Evolutionary conservation across 2,329 filamentous ascomycete genomes (phyloP), one percentile per base, ranked within the genome.

Genomic region (Pseudopithomyces maydicus): DNA sequence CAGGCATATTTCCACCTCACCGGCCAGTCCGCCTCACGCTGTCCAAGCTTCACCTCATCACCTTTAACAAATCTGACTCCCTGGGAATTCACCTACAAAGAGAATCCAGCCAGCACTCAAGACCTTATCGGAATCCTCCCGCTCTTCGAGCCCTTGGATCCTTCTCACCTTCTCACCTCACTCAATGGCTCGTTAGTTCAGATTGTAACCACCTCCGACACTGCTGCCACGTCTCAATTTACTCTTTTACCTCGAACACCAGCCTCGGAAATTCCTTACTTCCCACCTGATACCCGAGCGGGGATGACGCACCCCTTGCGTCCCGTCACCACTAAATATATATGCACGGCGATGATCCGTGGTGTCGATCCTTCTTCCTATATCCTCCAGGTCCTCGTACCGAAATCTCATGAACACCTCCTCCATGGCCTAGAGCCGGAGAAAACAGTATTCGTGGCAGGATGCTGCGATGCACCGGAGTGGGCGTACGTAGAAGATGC

Each of bases 1-100:
- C 88, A 92, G 82, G 88, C 90, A 0, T 94, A 93, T 65, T 91
- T 94, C 67, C 91, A 94, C 69, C 62, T 79, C 10, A 67, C 74
- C 17, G 45, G 57, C 38, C 69, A 62, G 47, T 19, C 52, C 44
- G 29, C 56, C 64, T 42, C 48, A 19, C 17, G 64, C 41, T 60
- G 58, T 61, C 52, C 74, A 19, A 73, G 69, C 43, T 90, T 87
- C 84, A 77, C 82, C 50, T 57, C 80, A 0, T 78, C 76, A 0
- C 83, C 89, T 0, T 74, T 93, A 8, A 84, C 84, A 1, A 76
- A 79, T 0, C 65, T 83, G 7, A 72, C 80, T 0, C 90, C 90
- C 0, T 88, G 85, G 81, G 75, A 85, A 36, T 84, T 92, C 22
- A 77, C 74, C 3, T 93, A 90, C 65, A 74, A 74, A 0, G 82